Base-by-base conservation (phyloP, 768 basidiomycete genomes). In the Pisolithus orientalis region DNA sequence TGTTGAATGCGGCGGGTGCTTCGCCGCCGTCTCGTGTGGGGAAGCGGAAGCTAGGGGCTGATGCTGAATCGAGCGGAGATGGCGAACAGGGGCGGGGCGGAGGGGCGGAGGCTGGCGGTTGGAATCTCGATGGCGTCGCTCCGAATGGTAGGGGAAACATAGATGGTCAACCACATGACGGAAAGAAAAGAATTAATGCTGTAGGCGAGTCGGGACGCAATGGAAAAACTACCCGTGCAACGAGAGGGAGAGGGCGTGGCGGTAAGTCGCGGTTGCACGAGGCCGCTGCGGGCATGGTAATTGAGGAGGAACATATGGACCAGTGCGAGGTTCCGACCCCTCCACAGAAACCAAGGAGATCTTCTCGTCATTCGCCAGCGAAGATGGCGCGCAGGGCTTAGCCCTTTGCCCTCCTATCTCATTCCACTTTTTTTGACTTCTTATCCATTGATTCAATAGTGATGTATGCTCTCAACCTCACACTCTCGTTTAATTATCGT, bases 1-100 rank as follows among this genome's bases (percentile, higher is more conserved):
- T 85, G 78, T 71, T 82, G 13, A 63, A 58, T 43, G 52, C 54
- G 50, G 60, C 57, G 54, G 56, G 61, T 59, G 58, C 55, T 54
- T 49, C 32, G 40, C 55, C 59, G 43, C 55, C 54, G 8, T 24
- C 25, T 39, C 69, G 67, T 56, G 58, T 59, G 53, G 70, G 53
- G 25, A 75, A 75, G 65, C 71, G 72, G 48, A 74, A 71, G 66
- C 61, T 68, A 28, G 62, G 59, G 45, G 64, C 59, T 51, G 57
- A 63, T 53, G 64, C 25, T 45, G 10, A 53, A 52, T 67, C 47
- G 70, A 68, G 58, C 64, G 52, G 55, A 31, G 55, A 64, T 40
- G 57, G 47, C 40, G 59, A 48, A 39, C 46, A 59, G 44, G 56
- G 57, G 45, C 31, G 34, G 37, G 24, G 2, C 17, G 37, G 39